Evolutionary conservation across 1,139 yeast species (phyloP).

Genomic region (Diutina rugosa): DNA sequence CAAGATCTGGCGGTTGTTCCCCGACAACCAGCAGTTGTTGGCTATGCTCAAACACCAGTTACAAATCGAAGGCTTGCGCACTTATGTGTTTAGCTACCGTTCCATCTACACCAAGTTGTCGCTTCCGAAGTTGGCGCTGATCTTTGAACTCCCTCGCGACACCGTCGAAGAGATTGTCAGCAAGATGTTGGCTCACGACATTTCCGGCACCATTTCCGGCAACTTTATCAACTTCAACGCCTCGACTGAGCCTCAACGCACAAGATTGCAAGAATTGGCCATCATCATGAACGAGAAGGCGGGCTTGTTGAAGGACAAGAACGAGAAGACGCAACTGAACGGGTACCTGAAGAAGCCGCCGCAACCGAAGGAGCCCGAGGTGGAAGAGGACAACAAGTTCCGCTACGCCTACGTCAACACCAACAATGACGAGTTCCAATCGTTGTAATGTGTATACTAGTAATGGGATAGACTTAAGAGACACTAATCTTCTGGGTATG

Average conservation of each 20-base stretch:
- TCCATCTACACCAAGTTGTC: conserved; percentile 66
- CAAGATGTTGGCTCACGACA: conserved; percentile 45
- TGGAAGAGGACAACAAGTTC: conserved; percentile 29
- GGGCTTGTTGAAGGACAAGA: conserved; percentile 67
- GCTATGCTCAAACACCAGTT: conserved; percentile 62
- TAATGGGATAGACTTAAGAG: neutral
- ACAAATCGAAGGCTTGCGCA: conserved; percentile 82
- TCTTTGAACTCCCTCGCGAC: conserved; percentile 50
- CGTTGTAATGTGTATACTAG: conserved; percentile 3
- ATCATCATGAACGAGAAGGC: conserved; percentile 81
- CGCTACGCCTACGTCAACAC: conserved; percentile 35
- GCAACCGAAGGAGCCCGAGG: conserved; percentile 19
- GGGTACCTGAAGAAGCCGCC: conserved; percentile 40
- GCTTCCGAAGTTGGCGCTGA: conserved; percentile 46
- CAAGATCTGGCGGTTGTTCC: conserved; percentile 82
- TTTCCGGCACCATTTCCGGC: conserved; percentile 21
- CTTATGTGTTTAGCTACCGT: conserved; percentile 79
- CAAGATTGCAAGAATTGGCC: conserved; percentile 83
- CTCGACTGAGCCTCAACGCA: conserved; percentile 66
- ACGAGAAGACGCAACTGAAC: conserved; percentile 72
- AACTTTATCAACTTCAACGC: conserved; percentile 46
- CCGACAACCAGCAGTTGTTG: conserved; percentile 55
- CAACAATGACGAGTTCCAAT: conserved; percentile 35
- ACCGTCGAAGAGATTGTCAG: conserved; percentile 52
- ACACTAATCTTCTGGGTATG: neutral